Percentiles rank a stretch among this genome's conserved stretches.
Evolutionary conservation across 2,329 filamentous ascomycete species (phyloP).

Genomic region (Verticillium nubilum): DNA sequence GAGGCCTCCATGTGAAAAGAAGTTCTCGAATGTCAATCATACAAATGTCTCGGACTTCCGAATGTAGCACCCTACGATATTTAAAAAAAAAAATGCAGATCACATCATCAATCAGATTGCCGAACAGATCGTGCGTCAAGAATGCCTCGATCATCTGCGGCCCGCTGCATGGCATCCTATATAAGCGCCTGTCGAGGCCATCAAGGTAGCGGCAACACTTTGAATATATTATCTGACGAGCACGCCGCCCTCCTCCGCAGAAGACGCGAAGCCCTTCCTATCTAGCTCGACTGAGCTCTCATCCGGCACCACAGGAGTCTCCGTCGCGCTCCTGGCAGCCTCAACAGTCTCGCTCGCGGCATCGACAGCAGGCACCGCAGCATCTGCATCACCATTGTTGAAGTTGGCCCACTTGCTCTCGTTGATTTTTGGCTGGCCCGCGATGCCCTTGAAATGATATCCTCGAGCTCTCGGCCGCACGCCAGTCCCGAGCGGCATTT

Average conservation of each 20-base stretch:
- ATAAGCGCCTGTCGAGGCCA: background rate
- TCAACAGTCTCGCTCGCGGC: conserved; percentile 24
- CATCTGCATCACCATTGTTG: conserved; percentile 6
- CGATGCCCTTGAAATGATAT: conserved; percentile 73
- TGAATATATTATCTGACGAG: background rate
- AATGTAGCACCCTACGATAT: background rate
- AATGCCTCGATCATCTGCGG: background rate
- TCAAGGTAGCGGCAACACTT: background rate
- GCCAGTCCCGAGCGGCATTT: conserved; percentile 69
- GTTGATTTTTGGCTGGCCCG: conserved; percentile 62
- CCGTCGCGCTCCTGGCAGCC: conserved; percentile 39
- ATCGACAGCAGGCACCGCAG: conserved; percentile 1
- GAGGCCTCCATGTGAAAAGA: no score
- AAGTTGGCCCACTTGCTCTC: conserved; percentile 60
- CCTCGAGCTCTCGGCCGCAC: conserved; percentile 74
- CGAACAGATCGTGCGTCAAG: background rate
- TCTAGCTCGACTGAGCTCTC: conserved; percentile 42
- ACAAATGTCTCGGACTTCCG: background rate
- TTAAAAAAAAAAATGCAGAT: background rate
- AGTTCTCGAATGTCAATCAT: no score
- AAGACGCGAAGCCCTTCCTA: conserved; percentile 46
- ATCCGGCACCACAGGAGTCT: conserved; percentile 45
- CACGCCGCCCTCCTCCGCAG: background rate
- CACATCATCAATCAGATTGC: background rate
- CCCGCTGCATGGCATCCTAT: background rate